These are phyloP conservation scores for Amphibolis antarctica DNA, from an alignment of 106 monocot species.

Conservation along the genomic window DNA sequence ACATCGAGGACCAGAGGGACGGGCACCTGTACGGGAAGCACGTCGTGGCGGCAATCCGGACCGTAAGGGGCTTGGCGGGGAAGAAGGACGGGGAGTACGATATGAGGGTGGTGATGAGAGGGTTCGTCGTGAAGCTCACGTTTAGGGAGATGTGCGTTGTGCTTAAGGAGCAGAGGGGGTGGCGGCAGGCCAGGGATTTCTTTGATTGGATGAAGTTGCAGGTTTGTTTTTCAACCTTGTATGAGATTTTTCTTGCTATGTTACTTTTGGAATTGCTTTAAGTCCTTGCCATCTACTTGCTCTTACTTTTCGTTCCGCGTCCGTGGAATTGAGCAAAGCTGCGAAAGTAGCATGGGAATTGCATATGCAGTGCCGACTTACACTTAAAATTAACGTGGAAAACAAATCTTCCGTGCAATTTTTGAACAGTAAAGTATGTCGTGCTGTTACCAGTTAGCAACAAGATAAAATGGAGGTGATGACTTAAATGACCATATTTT, in stretches of 20 bases:
- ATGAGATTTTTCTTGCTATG: not conserved
- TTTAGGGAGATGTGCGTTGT: constrained; percentile 95
- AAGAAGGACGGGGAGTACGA: constrained; percentile 37
- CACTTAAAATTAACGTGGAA: not conserved
- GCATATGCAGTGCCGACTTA: not conserved
- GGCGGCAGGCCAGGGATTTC: constrained; percentile 85
- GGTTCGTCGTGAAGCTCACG: constrained; percentile 60
- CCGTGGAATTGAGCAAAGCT: not conserved
- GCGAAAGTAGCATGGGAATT: not conserved
- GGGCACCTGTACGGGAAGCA: constrained; percentile 64
- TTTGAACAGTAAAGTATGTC: too few relatives aligned
- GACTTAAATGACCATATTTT: too few relatives aligned
- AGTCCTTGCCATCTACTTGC: not conserved
- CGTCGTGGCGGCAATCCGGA: constrained; percentile 58
- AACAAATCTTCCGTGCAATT: too few relatives aligned
- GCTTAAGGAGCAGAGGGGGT: constrained; percentile 68
- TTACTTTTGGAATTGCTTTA: not conserved
- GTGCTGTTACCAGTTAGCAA: too few relatives aligned
- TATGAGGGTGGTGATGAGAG: constrained; percentile 64
- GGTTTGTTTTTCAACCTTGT: constrained; percentile 18
- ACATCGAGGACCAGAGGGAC: constrained; percentile 55
- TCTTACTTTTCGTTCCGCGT: not conserved
- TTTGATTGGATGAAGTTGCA: constrained; percentile 97
- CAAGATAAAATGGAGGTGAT: too few relatives aligned
- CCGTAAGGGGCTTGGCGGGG: constrained; percentile 49